Evolutionary conservation across 352 stramenopile genomes (phyloP).

Genomic region (Phytopythium chamaehyphon): DNA sequence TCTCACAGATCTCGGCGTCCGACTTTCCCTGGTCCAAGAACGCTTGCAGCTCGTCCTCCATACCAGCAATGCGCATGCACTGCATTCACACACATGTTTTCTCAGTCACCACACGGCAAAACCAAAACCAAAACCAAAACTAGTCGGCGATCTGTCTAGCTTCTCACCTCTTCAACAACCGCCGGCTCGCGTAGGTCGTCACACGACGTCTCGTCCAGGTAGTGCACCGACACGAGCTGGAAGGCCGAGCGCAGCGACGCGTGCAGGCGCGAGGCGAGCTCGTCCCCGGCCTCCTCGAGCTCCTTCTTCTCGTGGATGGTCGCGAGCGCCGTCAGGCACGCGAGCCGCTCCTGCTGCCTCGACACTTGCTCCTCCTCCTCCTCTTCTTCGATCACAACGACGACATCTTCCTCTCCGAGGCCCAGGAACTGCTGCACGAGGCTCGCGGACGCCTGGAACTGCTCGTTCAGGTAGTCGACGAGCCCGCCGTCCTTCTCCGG

Average conservation of each 20-base stretch:
- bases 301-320: slow-evolving; percentile 41
- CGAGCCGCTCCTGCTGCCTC: slow-evolving; percentile 22
- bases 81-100: slow-evolving; percentile 3
- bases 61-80: slow-evolving; percentile 36
- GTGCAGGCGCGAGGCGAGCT: slow-evolving; percentile 29
- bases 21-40: slow-evolving; percentile 39
- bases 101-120: neutral
- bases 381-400: slow-evolving; percentile 29
- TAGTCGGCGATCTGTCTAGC: too few species aligned
- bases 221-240: slow-evolving; percentile 33
- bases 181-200: slow-evolving; percentile 30
- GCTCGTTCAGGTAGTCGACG: slow-evolving; percentile 25
- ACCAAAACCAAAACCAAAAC: slow-evolving; percentile 6
- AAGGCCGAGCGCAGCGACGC: slow-evolving; percentile 36
- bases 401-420: slow-evolving; percentile 13
- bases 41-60: slow-evolving; percentile 35
- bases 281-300: slow-evolving; percentile 20
- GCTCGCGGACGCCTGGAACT: slow-evolving; percentile 33
- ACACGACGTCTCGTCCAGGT: slow-evolving; percentile 44
- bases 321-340: slow-evolving; percentile 44
- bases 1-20: slow-evolving; percentile 47
- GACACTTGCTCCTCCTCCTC: slow-evolving; percentile 19
- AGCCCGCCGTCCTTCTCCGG: slow-evolving; percentile 12
- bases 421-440: slow-evolving; percentile 37
- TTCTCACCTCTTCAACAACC: slow-evolving; percentile 30